These are phyloP conservation scores for Ramalina peruviana DNA, from an alignment of 495 filamentous ascomycete species.

Conservation along the genomic window DNA sequence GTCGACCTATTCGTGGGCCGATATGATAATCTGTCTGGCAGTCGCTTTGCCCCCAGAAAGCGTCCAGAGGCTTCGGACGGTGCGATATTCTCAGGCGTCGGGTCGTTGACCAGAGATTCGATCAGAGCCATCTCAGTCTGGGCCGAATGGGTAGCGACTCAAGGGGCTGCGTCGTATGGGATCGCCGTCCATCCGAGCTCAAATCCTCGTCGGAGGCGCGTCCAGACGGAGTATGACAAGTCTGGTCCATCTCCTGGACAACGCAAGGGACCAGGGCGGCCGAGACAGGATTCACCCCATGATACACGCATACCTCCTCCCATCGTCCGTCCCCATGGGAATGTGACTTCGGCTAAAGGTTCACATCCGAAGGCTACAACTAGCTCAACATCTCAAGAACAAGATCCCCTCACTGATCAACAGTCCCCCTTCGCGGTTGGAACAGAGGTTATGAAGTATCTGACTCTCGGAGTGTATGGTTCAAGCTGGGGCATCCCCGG, in stretches of 20 bases:
- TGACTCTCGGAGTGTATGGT: slow-evolving; percentile 45
- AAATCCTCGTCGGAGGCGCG: slow-evolving; percentile 32
- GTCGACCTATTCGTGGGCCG: slow-evolving; percentile 77
- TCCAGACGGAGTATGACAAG: slow-evolving; percentile 11
- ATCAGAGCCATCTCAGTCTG: slow-evolving; percentile 57
- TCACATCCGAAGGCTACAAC: not conserved
- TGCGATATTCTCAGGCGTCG: slow-evolving; percentile 67
- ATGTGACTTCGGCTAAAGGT: not conserved
- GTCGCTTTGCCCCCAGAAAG: not conserved
- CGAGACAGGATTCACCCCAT: not conserved
- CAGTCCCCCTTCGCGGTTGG: slow-evolving; percentile 10
- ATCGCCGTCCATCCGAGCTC: slow-evolving; percentile 58
- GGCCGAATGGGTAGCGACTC: slow-evolving; percentile 70
- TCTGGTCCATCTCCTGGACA: not conserved
- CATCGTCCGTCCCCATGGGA: slow-evolving; percentile 3
- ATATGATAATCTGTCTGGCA: slow-evolving; percentile 45
- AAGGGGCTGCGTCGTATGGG: slow-evolving; percentile 69
- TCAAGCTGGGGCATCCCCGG: slow-evolving; percentile 40
- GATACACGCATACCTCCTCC: slow-evolving; percentile 7
- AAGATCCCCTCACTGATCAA: not conserved
- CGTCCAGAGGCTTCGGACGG: slow-evolving; percentile 47
- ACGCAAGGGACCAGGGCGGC: not conserved
- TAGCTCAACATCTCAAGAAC: not conserved
- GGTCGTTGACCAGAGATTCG: slow-evolving; percentile 48
- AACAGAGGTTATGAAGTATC: slow-evolving; percentile 42